Base-by-base conservation (phyloP, 495 filamentous ascomycete genomes). In the Xylaria flabelliformis region DNA sequence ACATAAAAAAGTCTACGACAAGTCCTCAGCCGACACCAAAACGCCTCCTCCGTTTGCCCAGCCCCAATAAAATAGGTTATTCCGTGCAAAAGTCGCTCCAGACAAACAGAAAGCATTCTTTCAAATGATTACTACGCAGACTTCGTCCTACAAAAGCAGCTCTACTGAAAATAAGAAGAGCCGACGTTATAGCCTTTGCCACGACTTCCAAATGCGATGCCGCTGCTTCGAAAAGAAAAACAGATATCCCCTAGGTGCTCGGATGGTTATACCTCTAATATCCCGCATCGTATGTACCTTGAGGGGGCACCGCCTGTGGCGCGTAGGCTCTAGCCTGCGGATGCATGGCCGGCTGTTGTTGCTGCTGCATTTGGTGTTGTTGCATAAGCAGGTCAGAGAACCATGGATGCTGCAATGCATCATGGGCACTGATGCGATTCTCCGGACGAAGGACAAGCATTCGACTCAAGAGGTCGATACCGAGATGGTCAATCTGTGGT, bases 371-470 rank as follows among this genome's bases (percentile, higher is more conserved):
- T 59, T 81, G 82, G 56, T 83, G 81, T 59, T 80, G 78, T 26
- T 78, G 77, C 61, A 78, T 71, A n/a, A 82, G 73, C 15, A 86
- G 64, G 56, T 86, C 84, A 69, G 74, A 69, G 82, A 99, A 99
- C 96, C 96, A 99, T 2, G 90, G 92, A 80, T 99, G 97, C 72
- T 89, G 86, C 65, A 98, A 83, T 4, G 95, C 95, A 70, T 94
- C 92, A 70, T 89, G 83, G 12, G 96, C 96, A 67, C 91, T 92
- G 75, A 97, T 91, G 39, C 96, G 89, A 85, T 97, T 92, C 79
- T 99, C 96, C 6, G 96, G 96, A 48, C 96, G 88, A 44, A 98
- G 84, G 76, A 98, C 95, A 44, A 99, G 87, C 96, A 98, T 97
- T 32, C 91, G 86, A 75, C 90, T 90, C 70, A 99, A 83, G 42